Percentiles rank a stretch among this genome's conserved stretches.
phyloP scores from a whole-genome alignment of 805 yeast genomes.

The Zygoascus biomembranicola region DNA sequence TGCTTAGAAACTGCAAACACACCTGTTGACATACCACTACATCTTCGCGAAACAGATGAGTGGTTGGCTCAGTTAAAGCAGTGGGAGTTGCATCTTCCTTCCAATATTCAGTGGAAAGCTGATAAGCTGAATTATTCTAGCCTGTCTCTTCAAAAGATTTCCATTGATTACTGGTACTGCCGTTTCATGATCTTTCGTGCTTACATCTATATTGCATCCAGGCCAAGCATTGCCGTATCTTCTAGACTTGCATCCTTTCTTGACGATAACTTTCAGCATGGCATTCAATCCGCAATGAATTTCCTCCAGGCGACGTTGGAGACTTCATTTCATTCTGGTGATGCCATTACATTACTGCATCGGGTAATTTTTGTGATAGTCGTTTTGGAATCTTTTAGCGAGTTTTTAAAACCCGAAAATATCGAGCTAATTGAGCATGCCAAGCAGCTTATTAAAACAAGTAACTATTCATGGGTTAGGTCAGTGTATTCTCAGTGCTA shows the following conservation, averaged over 20 bases:
- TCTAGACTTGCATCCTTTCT: neutral
- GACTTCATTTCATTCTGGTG: neutral
- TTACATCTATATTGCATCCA: neutral
- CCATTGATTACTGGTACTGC: neutral
- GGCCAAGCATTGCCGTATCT: neutral
- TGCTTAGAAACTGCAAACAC: neutral
- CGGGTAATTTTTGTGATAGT: neutral
- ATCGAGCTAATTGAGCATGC: neutral
- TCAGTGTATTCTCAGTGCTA: neutral
- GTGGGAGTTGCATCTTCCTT: neutral
- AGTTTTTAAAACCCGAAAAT: neutral
- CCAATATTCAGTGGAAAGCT: neutral
- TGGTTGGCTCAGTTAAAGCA: neutral
- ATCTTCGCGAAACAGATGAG: neutral
- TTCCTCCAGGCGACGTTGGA: neutral
- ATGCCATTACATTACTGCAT: neutral
- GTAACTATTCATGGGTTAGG: neutral
- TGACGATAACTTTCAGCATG: neutral
- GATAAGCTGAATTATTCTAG: neutral
- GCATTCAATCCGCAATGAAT: neutral
- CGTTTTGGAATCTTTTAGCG: neutral
- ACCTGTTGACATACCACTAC: neutral
- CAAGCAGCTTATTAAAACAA: neutral
- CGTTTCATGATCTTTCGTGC: neutral
- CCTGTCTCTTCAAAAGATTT: neutral